Evolutionary conservation across 441 rosid genomes (phyloP).

Genomic region (Cnidoscolus chayamansa): DNA sequence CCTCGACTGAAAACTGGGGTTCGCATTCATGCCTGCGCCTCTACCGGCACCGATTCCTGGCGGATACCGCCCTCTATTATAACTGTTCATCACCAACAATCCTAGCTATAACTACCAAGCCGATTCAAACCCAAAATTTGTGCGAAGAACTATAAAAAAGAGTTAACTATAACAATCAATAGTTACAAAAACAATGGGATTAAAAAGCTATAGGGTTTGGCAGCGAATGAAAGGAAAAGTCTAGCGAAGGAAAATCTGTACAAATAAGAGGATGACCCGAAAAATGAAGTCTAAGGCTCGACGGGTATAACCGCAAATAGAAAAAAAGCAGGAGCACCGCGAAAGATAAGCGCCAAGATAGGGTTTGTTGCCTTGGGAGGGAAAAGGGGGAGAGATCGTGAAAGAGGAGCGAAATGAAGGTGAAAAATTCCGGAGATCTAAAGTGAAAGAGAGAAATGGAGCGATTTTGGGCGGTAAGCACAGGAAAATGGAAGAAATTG

Average conservation of each 20-base stretch:
- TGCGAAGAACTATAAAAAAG: slow-evolving; percentile 11
- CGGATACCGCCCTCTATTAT: slow-evolving; percentile 85
- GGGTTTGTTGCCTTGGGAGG: slow-evolving; percentile 13
- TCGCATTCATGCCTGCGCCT: slow-evolving; percentile 55
- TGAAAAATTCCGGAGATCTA: slow-evolving; percentile 38
- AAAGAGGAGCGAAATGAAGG: slow-evolving; percentile 29
- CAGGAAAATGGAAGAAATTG: slow-evolving; percentile 19
- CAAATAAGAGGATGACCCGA: background rate
- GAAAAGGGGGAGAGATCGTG: slow-evolving; percentile 24
- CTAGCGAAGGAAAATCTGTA: slow-evolving; percentile 6
- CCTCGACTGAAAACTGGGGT: slow-evolving; percentile 67
- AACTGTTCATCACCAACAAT: slow-evolving; percentile 41
- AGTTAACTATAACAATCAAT: background rate
- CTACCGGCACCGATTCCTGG: slow-evolving; percentile 85
- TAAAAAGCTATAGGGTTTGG: slow-evolving; percentile 1
- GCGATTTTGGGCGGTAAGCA: background rate
- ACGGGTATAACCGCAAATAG: background rate
- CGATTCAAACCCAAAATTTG: slow-evolving; percentile 16
- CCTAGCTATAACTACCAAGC: slow-evolving; percentile 35
- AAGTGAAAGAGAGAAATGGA: slow-evolving; percentile 10
- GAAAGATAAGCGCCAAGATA: slow-evolving; percentile 16
- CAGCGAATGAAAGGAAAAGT: background rate
- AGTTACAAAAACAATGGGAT: slow-evolving; percentile 21
- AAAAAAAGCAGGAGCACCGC: background rate
- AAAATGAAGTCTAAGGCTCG: slow-evolving; percentile 14